Conservation (phyloP, 2,329 filamentous ascomycete species). For the Neonectria faginata region DNA sequence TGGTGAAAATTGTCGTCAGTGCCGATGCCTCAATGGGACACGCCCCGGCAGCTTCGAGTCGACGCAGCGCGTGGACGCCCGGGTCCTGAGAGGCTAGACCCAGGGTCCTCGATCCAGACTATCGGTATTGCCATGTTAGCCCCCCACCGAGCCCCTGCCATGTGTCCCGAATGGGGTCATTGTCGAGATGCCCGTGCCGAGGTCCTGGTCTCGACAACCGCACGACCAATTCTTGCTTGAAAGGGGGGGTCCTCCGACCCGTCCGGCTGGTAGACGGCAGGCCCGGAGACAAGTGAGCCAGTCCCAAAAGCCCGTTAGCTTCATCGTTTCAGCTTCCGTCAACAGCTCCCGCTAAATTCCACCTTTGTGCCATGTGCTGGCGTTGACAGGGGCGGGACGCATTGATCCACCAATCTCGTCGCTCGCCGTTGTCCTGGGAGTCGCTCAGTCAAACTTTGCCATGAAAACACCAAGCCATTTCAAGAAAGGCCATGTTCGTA, state of each 20-base stretch:
- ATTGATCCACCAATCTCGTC: constrained; percentile 21
- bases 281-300: not conserved
- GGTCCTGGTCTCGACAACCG: not conserved
- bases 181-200: too few relatives aligned
- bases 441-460: constrained; percentile 11
- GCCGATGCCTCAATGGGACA: constrained; percentile 11
- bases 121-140: constrained; percentile 7
- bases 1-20: not conserved
- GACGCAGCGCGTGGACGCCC: not conserved
- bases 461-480: constrained; percentile 15
- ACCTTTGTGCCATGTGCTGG: constrained; percentile 1
- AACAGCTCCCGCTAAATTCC: not conserved
- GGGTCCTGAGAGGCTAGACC: constrained; percentile 7
- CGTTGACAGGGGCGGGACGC: not conserved
- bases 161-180: not conserved
- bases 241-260: not conserved
- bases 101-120: constrained; percentile 13
- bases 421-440: not conserved
- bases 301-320: not conserved
- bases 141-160: not conserved
- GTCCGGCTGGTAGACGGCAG: not conserved
- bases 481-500: constrained; percentile 4
- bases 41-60: not conserved
- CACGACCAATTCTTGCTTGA: not conserved
- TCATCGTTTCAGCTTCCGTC: not conserved